Base-by-base conservation (phyloP, 2,329 filamentous ascomycete genomes). In the Fusarium lyarnte region DNA sequence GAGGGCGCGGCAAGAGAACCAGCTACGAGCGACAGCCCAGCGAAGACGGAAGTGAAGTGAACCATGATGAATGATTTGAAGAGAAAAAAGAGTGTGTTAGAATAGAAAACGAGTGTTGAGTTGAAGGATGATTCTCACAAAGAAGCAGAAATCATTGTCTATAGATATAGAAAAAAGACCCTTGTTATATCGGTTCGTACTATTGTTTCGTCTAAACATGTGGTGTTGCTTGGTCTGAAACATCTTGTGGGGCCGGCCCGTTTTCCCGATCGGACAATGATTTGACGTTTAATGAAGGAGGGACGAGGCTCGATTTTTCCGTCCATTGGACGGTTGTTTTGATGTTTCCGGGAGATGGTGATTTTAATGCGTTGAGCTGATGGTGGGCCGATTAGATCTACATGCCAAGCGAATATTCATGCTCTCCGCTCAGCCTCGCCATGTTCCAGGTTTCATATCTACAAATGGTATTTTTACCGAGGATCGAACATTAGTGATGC, bases 21-120 rank as follows among this genome's bases (percentile, higher is more conserved):
- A 59, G 66, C 66, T 69, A 73, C 72, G 46, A 77, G 74, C 59
- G 69, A 68, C 58, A 79, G 69, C 66, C 76, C 75, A 57, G 66
- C 52, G 53, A 79, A 47, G 52, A 79, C 57, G 53, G 77, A 74
- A 57, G 68, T 74, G 65, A 79, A 75, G 41, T 60, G 58, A 66
- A 78, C 72, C 76, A 74, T 61, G 52, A 70, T 52, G 43, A 70
- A 73, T 70, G 49, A 76, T 55, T 11, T 60, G 38, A 25, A 65
- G n/a, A 58, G 23, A 45, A 41, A 66, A 69, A 54, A 67, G 77
- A 58, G 43, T 76, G 63, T 59, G 35, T 36, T 21, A 33, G 53
- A 66, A 60, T 66, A 21, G 23, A 66, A 60, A 66, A 49, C 62
- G 63, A 66, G 63, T 58, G 64, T 54, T 69, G 25, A 25, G 54